Evolutionary conservation across 768 basidiomycete genomes (phyloP).

Genomic region (Serendipita sp.): DNA sequence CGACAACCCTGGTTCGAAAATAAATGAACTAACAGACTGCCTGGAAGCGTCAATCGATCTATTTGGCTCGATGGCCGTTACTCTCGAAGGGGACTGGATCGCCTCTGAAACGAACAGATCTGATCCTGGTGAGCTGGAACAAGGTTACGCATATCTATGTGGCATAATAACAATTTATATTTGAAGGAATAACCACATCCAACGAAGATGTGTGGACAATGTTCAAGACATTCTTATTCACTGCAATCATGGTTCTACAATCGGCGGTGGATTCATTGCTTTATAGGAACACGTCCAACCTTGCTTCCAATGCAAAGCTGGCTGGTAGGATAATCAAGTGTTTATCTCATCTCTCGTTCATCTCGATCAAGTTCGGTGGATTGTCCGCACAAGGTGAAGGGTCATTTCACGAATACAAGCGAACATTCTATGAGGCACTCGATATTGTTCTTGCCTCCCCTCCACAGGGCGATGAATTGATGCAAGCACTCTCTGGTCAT

Average conservation of each 20-base stretch:
- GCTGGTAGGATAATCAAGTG: slow-evolving; percentile 39
- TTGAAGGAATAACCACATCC: not conserved
- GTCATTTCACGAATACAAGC: slow-evolving; percentile 56
- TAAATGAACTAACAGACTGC: not conserved
- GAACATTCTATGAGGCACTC: slow-evolving; percentile 58
- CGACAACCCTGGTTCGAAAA: not conserved
- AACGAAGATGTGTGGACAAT: slow-evolving; percentile 36
- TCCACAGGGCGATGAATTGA: not conserved
- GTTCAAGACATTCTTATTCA: slow-evolving; percentile 64
- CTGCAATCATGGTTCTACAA: slow-evolving; percentile 51
- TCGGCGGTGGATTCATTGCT: slow-evolving; percentile 38
- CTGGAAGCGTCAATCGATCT: not conserved
- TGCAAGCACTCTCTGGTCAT: not conserved
- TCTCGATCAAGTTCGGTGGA: slow-evolving; percentile 68
- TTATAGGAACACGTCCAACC: slow-evolving; percentile 21
- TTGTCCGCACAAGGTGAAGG: slow-evolving; percentile 28
- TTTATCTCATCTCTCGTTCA: slow-evolving; percentile 53
- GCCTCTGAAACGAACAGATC: not conserved
- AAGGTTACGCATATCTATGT: too few species aligned
- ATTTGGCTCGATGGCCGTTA: not conserved
- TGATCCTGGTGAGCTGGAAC: not conserved
- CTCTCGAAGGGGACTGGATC: not conserved
- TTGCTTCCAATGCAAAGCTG: slow-evolving; percentile 19
- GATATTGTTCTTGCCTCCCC: slow-evolving; percentile 40
- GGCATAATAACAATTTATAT: too few species aligned